phyloP scores from a whole-genome alignment of 345 rosid species.

The Geranium brycei region DNA sequence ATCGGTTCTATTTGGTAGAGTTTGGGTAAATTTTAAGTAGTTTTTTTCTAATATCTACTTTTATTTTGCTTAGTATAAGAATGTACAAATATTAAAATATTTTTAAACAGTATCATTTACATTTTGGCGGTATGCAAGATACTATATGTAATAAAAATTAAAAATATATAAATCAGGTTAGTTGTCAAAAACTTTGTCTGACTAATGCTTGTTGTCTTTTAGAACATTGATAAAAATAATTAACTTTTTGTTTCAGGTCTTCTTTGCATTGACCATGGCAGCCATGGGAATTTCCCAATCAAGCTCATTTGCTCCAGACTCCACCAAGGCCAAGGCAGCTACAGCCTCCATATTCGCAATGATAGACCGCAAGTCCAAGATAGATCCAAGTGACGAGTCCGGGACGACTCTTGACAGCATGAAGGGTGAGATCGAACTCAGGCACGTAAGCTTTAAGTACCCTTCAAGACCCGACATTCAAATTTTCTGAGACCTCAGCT shows the following conservation, averaged over 20 bases:
- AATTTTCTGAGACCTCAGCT: slow-evolving; percentile 43
- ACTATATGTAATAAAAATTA: too few relatives aligned
- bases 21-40: too few relatives aligned
- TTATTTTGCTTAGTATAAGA: too few relatives aligned
- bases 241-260: slow-evolving; percentile 32
- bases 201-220: too few relatives aligned
- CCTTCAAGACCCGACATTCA: slow-evolving; percentile 65
- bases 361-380: slow-evolving; percentile 48
- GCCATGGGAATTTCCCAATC: slow-evolving; percentile 52
- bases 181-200: too few relatives aligned
- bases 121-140: too few relatives aligned
- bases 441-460: slow-evolving; percentile 58
- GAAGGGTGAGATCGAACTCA: slow-evolving; percentile 59
- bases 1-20: too few relatives aligned
- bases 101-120: too few relatives aligned
- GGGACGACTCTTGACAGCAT: slow-evolving; percentile 37
- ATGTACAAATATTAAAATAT: too few relatives aligned
- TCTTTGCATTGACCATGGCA: slow-evolving; percentile 62
- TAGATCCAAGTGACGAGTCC: slow-evolving; percentile 60
- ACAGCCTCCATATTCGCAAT: slow-evolving; percentile 61
- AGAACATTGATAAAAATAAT: too few relatives aligned
- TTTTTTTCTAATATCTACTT: too few relatives aligned
- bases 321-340: slow-evolving; percentile 42
- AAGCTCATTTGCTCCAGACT: slow-evolving; percentile 56
- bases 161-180: too few relatives aligned